Evolutionary conservation across 331 rosid species (phyloP).

Genomic region (Rhamnella rubrinervis): DNA sequence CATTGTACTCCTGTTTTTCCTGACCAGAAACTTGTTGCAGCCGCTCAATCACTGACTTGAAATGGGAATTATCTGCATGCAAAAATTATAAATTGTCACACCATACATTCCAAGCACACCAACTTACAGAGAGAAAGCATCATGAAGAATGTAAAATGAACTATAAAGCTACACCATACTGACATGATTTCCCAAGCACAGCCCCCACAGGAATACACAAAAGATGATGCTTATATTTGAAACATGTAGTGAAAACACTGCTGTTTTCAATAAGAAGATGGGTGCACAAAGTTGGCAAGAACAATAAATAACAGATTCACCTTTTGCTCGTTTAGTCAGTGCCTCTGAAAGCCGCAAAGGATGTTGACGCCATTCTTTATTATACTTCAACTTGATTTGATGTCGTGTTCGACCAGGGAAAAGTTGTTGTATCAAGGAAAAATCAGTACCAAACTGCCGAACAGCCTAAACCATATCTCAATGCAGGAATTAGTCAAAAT

Average conservation of each 20-base stretch:
- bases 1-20: conserved; percentile 45
- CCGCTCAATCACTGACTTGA: conserved; percentile 48
- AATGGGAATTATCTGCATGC: conserved; percentile 42
- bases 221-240: background rate
- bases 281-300: background rate
- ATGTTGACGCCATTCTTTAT: conserved; percentile 73
- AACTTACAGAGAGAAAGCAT: background rate
- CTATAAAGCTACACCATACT: background rate
- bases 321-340: conserved; percentile 47
- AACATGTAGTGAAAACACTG: background rate
- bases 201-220: background rate
- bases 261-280: background rate
- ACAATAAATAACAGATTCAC: conserved; percentile 34
- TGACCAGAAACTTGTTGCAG: conserved; percentile 53
- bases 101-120: background rate
- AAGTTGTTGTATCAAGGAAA: conserved; percentile 68
- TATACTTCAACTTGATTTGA: conserved; percentile 77
- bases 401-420: conserved; percentile 70
- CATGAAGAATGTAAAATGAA: background rate
- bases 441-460: conserved; percentile 76
- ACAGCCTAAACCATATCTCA: conserved; percentile 48
- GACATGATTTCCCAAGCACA: background rate
- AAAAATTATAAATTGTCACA: background rate
- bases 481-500: background rate
- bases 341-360: conserved; percentile 62